Percentiles rank a stretch among this genome's conserved stretches.
Evolutionary conservation across 352 stramenopile species (phyloP).

Genomic region (Globisporangium echinulatum): DNA sequence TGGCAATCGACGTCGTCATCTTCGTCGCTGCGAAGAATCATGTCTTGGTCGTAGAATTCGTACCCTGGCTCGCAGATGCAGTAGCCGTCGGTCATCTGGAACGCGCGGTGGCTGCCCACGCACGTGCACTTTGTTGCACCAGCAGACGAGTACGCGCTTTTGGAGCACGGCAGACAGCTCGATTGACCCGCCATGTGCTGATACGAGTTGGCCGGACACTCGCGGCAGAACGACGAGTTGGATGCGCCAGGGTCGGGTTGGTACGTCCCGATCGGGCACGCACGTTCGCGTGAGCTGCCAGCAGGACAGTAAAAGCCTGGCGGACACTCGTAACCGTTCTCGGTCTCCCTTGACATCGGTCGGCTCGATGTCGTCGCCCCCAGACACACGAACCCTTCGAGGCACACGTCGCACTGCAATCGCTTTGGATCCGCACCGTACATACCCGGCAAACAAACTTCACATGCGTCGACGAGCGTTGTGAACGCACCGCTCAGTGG

Average conservation of each 20-base stretch:
- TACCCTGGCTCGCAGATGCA: constrained; percentile 90
- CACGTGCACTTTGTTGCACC: constrained; percentile 76
- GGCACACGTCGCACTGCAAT: constrained; percentile 56
- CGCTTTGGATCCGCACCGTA: constrained; percentile 80
- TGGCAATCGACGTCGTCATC: constrained; percentile 89
- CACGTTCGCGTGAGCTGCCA: constrained; percentile 38
- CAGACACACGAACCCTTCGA: constrained; percentile 83
- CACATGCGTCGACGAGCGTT: constrained; percentile 48
- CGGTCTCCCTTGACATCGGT: constrained; percentile 39
- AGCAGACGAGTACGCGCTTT: constrained; percentile 48
- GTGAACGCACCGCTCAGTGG: constrained; percentile 44
- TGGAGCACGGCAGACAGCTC: constrained; percentile 85
- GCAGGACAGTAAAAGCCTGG: constrained; percentile 68
- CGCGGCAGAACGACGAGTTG: constrained; percentile 52
- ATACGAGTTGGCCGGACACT: constrained; percentile 74
- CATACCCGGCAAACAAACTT: constrained; percentile 67
- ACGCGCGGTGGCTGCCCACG: constrained; percentile 82
- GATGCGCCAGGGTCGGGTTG: constrained; percentile 38
- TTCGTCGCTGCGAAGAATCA: constrained; percentile 73
- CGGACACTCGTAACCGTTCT: constrained; percentile 85
- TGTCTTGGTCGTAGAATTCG: constrained; percentile 87
- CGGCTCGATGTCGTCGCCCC: constrained; percentile 51
- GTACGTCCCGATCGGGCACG: constrained; percentile 78
- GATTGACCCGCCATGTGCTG: constrained; percentile 55
- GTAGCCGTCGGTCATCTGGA: constrained; percentile 87